These are phyloP conservation scores for Yamadazyma kitorensis DNA, from an alignment of 805 yeast species.

Conservation along the genomic window DNA sequence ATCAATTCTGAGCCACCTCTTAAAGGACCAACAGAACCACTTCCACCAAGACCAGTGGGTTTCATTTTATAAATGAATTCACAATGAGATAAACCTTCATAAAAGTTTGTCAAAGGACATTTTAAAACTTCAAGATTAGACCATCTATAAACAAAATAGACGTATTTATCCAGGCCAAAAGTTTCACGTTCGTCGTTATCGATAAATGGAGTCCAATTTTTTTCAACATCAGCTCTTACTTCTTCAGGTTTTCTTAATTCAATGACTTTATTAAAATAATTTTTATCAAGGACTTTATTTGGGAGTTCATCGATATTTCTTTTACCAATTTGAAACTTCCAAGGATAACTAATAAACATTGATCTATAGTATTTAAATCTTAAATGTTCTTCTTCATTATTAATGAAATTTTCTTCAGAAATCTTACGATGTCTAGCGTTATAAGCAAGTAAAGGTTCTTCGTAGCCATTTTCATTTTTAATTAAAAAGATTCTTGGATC, in stretches of 20 bases:
- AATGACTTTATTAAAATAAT: slow-evolving; percentile 17
- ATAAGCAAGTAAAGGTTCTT: slow-evolving; percentile 47
- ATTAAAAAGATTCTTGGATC: slow-evolving; percentile 45
- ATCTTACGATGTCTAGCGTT: slow-evolving; percentile 26
- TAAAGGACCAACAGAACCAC: slow-evolving; percentile 19
- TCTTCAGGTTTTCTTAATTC: slow-evolving; percentile 18
- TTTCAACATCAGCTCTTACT: slow-evolving; percentile 15
- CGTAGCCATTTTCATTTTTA: slow-evolving; percentile 27
- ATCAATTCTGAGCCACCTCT: slow-evolving; percentile 38
- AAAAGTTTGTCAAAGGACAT: slow-evolving; percentile 13
- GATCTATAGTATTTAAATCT: slow-evolving; percentile 17
- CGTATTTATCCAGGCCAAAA: slow-evolving; percentile 22
- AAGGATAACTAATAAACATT: slow-evolving; percentile 30
- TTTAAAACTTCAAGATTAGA: slow-evolving; percentile 11
- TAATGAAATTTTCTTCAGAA: background rate
- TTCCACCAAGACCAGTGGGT: background rate
- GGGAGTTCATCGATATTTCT: slow-evolving; percentile 19
- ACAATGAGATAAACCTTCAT: slow-evolving; percentile 13
- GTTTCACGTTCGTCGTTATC: slow-evolving; percentile 19
- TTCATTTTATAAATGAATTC: slow-evolving; percentile 11
- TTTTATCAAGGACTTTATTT: slow-evolving; percentile 13
- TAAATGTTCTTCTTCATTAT: background rate
- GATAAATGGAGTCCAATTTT: slow-evolving; percentile 43
- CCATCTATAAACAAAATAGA: slow-evolving; percentile 36
- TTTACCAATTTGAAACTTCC: slow-evolving; percentile 30